Conservation (phyloP, 1,139 yeast species). For the Scheffersomyces cryptocercus region DNA sequence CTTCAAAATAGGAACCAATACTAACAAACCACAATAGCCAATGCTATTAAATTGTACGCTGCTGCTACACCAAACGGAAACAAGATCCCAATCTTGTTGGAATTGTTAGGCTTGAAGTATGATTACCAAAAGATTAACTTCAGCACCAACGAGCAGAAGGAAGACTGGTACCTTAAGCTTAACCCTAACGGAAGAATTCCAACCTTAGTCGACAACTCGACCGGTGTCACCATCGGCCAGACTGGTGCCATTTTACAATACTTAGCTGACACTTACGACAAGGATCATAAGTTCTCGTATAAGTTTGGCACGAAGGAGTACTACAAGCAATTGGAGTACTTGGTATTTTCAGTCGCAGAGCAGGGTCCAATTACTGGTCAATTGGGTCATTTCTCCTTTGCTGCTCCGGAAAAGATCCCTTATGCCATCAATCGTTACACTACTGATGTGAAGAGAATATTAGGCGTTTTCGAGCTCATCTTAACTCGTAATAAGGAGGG, state of each 20-base stretch:
- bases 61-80: constrained; percentile 59
- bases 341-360: constrained; percentile 59
- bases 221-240: constrained; percentile 51
- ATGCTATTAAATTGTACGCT: constrained; percentile 30
- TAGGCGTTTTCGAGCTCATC: constrained; percentile 52
- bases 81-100: constrained; percentile 50
- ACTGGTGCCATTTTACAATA: constrained; percentile 61
- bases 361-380: constrained; percentile 66
- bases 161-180: constrained; percentile 52
- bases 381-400: constrained; percentile 45
- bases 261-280: constrained; percentile 58
- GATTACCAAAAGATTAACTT: constrained; percentile 46
- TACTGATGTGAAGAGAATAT: constrained; percentile 53
- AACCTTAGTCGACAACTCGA: constrained; percentile 46
- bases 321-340: constrained; percentile 52
- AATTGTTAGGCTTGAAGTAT: constrained; percentile 49
- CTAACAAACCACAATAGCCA: no score
- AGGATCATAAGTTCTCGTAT: constrained; percentile 49
- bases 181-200: constrained; percentile 70
- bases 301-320: constrained; percentile 44
- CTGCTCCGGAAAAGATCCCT: constrained; percentile 49
- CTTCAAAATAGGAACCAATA: no score
- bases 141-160: constrained; percentile 42
- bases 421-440: constrained; percentile 54
- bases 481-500: constrained; percentile 37